Evolutionary conservation across 1,284 basidiomycete species (phyloP).

Genomic region (Ustilago nuda): DNA sequence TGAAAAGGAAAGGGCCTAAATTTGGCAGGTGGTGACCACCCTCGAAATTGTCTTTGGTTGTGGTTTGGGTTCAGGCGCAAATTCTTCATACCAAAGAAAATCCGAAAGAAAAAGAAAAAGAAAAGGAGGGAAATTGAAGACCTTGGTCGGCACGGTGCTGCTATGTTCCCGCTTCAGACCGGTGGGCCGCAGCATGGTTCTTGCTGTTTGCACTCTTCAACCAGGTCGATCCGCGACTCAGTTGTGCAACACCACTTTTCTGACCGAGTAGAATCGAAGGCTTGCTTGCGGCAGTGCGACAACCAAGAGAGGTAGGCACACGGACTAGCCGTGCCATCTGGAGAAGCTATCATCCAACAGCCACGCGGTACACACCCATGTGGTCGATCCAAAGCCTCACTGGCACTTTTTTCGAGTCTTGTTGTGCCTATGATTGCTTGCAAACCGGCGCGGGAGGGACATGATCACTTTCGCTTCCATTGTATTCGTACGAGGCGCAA

Average conservation of each 20-base stretch:
- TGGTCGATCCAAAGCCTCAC: conserved; percentile 2
- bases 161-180: not conserved
- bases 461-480: not conserved
- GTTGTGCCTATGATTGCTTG: not conserved
- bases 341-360: not conserved
- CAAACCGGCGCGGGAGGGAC: conserved; percentile 2
- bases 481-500: too few relatives aligned
- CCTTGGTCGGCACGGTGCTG: too few relatives aligned
- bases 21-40: conserved; percentile 10
- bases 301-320: not conserved
- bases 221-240: not conserved
- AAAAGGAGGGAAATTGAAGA: too few relatives aligned
- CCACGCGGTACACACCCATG: not conserved
- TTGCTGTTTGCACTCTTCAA: not conserved
- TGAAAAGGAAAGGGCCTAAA: not conserved
- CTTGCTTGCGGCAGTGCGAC: not conserved
- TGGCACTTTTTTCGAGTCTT: not conserved
- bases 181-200: not conserved
- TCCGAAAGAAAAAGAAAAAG: not conserved
- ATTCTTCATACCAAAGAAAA: not conserved
- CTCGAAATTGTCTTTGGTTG: conserved; percentile 1
- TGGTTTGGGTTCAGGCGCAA: not conserved
- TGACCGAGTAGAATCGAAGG: not conserved
- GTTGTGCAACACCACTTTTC: not conserved
- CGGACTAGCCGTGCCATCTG: not conserved